Conservation (phyloP, 768 basidiomycete species). For the Amanita thiersii region DNA sequence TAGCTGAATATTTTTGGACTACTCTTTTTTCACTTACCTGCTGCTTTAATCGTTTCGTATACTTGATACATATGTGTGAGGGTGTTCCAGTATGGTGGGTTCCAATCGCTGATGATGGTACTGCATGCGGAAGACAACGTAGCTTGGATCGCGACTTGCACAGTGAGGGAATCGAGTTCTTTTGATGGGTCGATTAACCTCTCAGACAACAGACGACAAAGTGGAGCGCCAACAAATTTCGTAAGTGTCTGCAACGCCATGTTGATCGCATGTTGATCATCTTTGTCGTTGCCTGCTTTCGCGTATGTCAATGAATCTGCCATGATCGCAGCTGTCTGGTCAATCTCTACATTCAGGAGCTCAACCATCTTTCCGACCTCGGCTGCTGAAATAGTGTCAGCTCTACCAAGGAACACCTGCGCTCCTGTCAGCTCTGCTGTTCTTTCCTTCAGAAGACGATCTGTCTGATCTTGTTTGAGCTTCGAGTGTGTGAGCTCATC, state of each 20-base stretch:
- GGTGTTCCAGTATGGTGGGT: neutral
- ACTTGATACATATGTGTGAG: conserved; percentile 22
- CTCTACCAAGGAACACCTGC: conserved; percentile 37
- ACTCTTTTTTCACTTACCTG: conserved; percentile 27
- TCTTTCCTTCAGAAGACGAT: conserved; percentile 28
- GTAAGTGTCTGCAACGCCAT: neutral
- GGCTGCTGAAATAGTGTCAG: conserved; percentile 33
- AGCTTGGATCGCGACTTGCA: conserved; percentile 37
- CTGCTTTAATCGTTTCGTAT: conserved; percentile 29
- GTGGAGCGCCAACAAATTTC: neutral
- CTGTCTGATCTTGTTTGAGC: conserved; percentile 10
- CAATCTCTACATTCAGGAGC: conserved; percentile 38
- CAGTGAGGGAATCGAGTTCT: conserved; percentile 25
- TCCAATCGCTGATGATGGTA: conserved; percentile 2
- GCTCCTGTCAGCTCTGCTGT: conserved; percentile 42
- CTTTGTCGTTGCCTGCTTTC: conserved; percentile 9
- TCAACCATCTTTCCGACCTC: conserved; percentile 31
- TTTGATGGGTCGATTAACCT: neutral
- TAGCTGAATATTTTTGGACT: neutral
- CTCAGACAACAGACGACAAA: neutral
- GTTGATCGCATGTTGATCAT: conserved; percentile 2
- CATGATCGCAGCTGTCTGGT: conserved; percentile 37
- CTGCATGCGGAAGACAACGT: conserved; percentile 25
- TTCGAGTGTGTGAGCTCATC: neutral
- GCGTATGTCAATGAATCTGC: conserved; percentile 19